Conservation (phyloP, 371 early-diverging fungal genomes). For the Mortierella sp. region DNA sequence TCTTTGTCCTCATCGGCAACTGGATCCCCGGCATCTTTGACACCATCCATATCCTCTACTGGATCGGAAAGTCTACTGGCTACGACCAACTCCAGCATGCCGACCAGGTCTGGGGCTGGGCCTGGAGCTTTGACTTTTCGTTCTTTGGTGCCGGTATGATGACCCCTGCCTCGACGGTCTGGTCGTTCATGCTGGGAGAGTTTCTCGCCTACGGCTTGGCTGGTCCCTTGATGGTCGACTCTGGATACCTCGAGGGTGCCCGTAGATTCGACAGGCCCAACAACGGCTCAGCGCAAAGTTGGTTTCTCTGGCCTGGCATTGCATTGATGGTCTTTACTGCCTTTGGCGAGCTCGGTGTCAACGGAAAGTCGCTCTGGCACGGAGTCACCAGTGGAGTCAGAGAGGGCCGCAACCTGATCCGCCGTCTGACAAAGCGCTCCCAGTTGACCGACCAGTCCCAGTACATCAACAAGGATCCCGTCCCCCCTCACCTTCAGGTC, state of each 20-base stretch:
- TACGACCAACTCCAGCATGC: slow-evolving; percentile 64
- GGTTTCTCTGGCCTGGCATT: slow-evolving; percentile 84
- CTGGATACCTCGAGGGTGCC: slow-evolving; percentile 59
- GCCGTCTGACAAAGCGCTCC: slow-evolving; percentile 37
- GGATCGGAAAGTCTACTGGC: slow-evolving; percentile 65
- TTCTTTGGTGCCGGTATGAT: slow-evolving; percentile 83
- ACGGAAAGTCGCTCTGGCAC: slow-evolving; percentile 70
- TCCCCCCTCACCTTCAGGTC: slow-evolving; percentile 67
- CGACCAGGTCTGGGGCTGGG: slow-evolving; percentile 72
- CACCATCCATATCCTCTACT: slow-evolving; percentile 72
- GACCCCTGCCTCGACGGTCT: slow-evolving; percentile 71
- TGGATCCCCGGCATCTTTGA: slow-evolving; percentile 72
- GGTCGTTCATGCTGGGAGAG: slow-evolving; percentile 69
- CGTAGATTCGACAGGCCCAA: slow-evolving; percentile 58
- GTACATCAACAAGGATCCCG: slow-evolving; percentile 59
- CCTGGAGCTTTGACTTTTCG: slow-evolving; percentile 67
- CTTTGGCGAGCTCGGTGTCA: slow-evolving; percentile 73
- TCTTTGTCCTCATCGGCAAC: slow-evolving; percentile 67
- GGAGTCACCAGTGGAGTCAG: slow-evolving; percentile 64
- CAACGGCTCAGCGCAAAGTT: slow-evolving; percentile 62
- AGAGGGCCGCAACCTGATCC: slow-evolving; percentile 40
- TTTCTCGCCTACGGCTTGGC: slow-evolving; percentile 69
- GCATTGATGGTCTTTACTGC: slow-evolving; percentile 76
- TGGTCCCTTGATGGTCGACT: slow-evolving; percentile 61
- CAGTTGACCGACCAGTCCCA: neutral